Base-by-base conservation (phyloP, 2,329 filamentous ascomycete genomes). In the Hymenoscyphus infarciens region DNA sequence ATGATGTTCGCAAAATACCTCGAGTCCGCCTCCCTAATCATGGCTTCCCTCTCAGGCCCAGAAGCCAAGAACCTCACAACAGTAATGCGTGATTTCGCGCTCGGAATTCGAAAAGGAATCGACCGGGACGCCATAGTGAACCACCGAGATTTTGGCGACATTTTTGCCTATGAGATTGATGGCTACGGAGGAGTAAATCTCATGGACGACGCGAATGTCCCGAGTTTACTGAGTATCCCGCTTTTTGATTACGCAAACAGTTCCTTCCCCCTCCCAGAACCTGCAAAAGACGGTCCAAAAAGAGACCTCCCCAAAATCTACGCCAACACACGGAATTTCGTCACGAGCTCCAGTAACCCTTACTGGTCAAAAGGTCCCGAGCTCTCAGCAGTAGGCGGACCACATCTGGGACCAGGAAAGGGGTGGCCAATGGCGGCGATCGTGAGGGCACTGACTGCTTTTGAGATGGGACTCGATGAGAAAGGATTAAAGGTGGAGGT, bases 91-190 rank as follows among this genome's bases (percentile, higher is more conserved):
- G 74, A 77, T 27, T 77, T 89, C 62, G 83, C 87, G 29, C 80
- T 82, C 16, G 81, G 84, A 13, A 91, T 96, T 62, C 82, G 84
- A 56, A 79, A 82, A 25, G 89, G 86, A 1, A 85, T 94, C 58
- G 86, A 86, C 72, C 81, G 86, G 59, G 85, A 94, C 71, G 92
- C 88, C 6, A 82, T 95, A 1, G 84, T 90, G 62, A 75, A 76
- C 0, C 84, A 87, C 71, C 81, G 83, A 38, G 82, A 81, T 19
- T 87, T 83, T 67, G 86, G 86, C 57, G 78, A 84, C n/a, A 87
- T 92, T n/a, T 92, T 88, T 69, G 88, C 89, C 0, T 92, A 87
- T 72, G 89, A 92, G 74, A 87, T 91, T 11, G 89, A 92, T 69
- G 89, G 89, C 11, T 91, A 87, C 66, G 71, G 69, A 3, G 68